phyloP scores from a whole-genome alignment of 352 stramenopile genomes.

The Phytophthora hibernalis region DNA sequence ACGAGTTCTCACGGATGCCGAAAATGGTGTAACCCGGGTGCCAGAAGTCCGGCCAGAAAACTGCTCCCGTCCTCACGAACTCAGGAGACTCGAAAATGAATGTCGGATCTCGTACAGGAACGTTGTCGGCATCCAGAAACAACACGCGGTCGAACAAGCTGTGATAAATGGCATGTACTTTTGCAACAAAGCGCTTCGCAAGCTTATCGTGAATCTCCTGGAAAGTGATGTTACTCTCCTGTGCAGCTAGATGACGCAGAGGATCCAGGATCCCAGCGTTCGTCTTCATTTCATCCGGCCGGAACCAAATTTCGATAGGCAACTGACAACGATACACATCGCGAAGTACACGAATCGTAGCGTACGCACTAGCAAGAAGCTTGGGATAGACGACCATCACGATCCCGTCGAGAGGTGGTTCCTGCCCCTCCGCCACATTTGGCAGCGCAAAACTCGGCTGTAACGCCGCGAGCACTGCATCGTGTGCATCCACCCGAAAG shows the following conservation, averaged over 20 bases:
- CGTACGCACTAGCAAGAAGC: constrained; percentile 50
- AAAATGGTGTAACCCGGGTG: constrained; percentile 55
- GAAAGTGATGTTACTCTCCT: constrained; percentile 27
- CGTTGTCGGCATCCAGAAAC: constrained; percentile 64
- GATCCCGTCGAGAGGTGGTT: constrained; percentile 32
- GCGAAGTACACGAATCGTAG: constrained; percentile 42
- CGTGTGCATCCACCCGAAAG: constrained; percentile 25
- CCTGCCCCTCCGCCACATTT: not conserved
- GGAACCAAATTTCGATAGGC: constrained; percentile 64
- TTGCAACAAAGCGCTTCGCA: constrained; percentile 51
- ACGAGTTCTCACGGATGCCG: constrained; percentile 46
- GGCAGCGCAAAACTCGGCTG: constrained; percentile 22
- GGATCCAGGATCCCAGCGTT: constrained; percentile 29
- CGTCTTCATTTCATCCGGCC: constrained; percentile 39
- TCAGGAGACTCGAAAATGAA: constrained; percentile 38
- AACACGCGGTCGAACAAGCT: constrained; percentile 51
- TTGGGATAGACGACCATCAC: constrained; percentile 65
- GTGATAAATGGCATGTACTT: constrained; percentile 56
- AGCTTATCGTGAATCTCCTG: constrained; percentile 29
- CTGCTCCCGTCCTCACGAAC: constrained; percentile 44
- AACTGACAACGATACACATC: constrained; percentile 41
- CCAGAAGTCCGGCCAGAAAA: constrained; percentile 79
- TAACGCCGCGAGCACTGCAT: constrained; percentile 1
- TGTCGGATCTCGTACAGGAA: constrained; percentile 52
- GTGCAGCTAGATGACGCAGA: constrained; percentile 37